A percentile compares a stretch with the other conserved stretches of the same genome.
These are phyloP conservation scores for Rosa multiflora DNA, from an alignment of 306 rosid species.

Conservation along the genomic window DNA sequence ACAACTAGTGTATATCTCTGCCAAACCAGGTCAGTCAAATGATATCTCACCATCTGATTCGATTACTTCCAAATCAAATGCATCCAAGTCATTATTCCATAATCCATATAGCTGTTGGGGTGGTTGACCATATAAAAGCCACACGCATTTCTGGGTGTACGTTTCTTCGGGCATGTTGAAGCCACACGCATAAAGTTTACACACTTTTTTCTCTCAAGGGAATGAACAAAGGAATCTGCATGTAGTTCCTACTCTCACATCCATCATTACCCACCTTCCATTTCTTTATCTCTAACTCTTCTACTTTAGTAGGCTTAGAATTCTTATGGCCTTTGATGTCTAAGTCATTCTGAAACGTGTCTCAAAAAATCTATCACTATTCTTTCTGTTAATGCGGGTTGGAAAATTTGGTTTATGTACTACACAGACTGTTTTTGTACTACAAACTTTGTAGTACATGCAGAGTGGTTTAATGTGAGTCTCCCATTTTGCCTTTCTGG, in stretches of 20 bases:
- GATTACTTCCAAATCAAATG: neutral
- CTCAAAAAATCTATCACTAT: neutral
- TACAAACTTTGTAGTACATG: constrained; percentile 16
- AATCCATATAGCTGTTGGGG: neutral
- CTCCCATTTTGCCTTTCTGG: neutral
- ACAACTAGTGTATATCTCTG: neutral
- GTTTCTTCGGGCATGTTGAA: neutral
- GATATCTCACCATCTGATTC: neutral
- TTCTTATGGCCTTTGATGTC: neutral
- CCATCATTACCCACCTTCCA: constrained; percentile 17
- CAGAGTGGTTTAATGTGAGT: neutral
- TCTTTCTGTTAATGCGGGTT: neutral
- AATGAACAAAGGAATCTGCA: neutral
- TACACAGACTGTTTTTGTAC: constrained; percentile 7
- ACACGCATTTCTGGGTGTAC: neutral
- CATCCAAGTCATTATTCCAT: neutral
- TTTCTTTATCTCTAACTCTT: neutral
- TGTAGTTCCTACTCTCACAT: neutral
- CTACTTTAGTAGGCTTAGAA: neutral
- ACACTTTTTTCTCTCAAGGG: neutral
- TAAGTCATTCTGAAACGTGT: neutral
- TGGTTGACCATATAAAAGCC: neutral
- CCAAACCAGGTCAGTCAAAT: neutral
- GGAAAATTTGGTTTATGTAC: constrained; percentile 14
- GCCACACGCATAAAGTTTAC: neutral